phyloP scores from a whole-genome alignment of 257 asterid species.

The Solanum lycopersicoides region DNA sequence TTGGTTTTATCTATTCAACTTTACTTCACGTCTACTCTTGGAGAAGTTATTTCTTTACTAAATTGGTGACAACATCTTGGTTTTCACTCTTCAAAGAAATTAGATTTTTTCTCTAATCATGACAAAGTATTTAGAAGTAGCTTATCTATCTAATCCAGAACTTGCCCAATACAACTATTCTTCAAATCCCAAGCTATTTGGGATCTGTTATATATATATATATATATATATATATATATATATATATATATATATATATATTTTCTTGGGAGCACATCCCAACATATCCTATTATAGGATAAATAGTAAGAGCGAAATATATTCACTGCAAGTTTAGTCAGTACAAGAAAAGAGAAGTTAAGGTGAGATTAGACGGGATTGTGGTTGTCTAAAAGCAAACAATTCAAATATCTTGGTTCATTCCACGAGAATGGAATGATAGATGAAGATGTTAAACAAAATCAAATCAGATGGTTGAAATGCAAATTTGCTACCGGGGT shows the following conservation, averaged over 20 bases:
- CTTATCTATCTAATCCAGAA: neutral
- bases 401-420: neutral
- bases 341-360: neutral
- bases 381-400: neutral
- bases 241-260: neutral
- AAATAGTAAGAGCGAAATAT: neutral
- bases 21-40: neutral
- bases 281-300: neutral
- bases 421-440: neutral
- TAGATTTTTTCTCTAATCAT: neutral
- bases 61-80: neutral
- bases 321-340: neutral
- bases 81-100: neutral
- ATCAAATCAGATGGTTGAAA: neutral
- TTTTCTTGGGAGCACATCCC: neutral
- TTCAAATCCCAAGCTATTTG: neutral
- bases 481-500: neutral
- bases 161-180: neutral
- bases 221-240: neutral
- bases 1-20: neutral
- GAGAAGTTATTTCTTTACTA: neutral
- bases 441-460: neutral
- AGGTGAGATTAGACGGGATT: neutral
- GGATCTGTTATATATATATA: neutral
- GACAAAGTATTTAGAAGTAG: neutral